Base-by-base conservation (phyloP, 768 basidiomycete genomes). In the Psilocybe azurescens region DNA sequence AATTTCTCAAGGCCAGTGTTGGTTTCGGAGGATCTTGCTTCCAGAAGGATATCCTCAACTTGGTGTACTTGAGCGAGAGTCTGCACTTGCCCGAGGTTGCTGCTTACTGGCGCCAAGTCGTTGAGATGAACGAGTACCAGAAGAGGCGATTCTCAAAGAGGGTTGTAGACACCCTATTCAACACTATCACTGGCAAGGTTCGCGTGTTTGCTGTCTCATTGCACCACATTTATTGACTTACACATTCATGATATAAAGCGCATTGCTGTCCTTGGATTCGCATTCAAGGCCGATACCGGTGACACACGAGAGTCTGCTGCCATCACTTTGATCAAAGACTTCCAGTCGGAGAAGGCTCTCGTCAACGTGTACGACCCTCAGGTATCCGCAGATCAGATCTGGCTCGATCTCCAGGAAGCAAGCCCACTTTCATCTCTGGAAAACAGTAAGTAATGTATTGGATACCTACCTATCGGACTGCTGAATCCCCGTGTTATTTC, bases 31-130 rank as follows among this genome's bases (percentile, higher is more conserved):
- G 97, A 39, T 94, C 91, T 11, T 99, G 97, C 81, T 99, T 99
- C 93, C 97, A 99, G 80, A 99, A 99, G 77, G 97, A 99, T 73
- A 99, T 99, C 77, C 88, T 99, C 72, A 99, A 99, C 82, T 83
- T 99, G 64, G 97, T 99, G 49, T 99, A 99, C 81, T 88, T 99
- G 48, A 91, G 89, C 72, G 96, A 99, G 79, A 94, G 91, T 65
- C 79, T 94, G 58, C 95, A 99, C 78, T 84, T 99, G 58, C 95
- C 96, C 41, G 95, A 98, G 76, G 96, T 99, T 29, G 97, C 97
- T 32, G 91, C 89, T 16, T 99, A 99, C 83, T 99, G 97, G 97
- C 86, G 86, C 56, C 92, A 96, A 74, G 96, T 99, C 38, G 96
- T 98, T 28, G 89, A 93, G 72, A 93, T 99, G 91, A 99, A 99